Evolutionary conservation across 2,329 filamentous ascomycete species (phyloP).

Genomic region (Pseudogymnoascus sp.): DNA sequence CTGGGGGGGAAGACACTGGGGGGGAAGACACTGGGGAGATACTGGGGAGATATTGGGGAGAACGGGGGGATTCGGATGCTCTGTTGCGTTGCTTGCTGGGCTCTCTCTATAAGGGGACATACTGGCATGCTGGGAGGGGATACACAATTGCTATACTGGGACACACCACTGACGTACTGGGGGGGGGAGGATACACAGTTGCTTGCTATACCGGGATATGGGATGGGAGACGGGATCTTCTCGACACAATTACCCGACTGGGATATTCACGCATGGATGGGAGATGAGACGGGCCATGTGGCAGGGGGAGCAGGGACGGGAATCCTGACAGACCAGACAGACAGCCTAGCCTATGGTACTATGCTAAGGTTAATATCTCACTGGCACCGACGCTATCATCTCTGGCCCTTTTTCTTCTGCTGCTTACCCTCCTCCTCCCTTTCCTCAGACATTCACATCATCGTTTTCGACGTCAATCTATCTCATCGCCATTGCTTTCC

Average conservation of each 20-base stretch:
- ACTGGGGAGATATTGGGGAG: not conserved
- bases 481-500: not conserved
- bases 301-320: constrained; percentile 1
- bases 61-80: too few relatives aligned
- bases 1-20: too few relatives aligned
- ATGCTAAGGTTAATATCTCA: not conserved
- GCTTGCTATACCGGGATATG: not conserved
- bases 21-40: not conserved
- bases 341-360: too few relatives aligned
- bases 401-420: not conserved
- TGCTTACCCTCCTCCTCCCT: not conserved
- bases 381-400: not conserved
- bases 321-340: not conserved
- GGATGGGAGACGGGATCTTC: not conserved
- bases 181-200: not conserved
- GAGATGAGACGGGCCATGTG: constrained; percentile 7
- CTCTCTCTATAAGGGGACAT: too few relatives aligned
- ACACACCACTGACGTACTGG: not conserved
- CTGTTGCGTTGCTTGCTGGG: too few relatives aligned
- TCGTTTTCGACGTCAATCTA: not conserved
- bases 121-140: not conserved
- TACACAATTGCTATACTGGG: not conserved
- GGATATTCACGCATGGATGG: not conserved
- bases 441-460: not conserved
- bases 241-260: not conserved